Evolutionary conservation across 1,284 basidiomycete genomes (phyloP), one percentile per base, ranked within the genome.

Genomic region (Rhodotorula sp.): DNA sequence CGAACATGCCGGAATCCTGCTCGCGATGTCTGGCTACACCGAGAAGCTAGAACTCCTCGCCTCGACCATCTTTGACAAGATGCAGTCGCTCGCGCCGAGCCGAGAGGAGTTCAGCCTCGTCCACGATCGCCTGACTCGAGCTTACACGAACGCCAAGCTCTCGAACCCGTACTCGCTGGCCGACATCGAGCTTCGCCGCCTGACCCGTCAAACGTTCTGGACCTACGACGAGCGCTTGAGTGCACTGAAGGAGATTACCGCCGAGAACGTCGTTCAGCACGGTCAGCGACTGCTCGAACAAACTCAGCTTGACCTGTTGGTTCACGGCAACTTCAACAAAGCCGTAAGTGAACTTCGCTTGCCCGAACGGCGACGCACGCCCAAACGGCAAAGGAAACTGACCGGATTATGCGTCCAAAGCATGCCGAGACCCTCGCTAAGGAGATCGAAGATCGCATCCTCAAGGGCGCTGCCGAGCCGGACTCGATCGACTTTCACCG

Each of bases 31-130:
- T 60, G 95, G 95, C 3, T 99, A 97, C 83, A 97, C 93, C 78
- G 94, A 99, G 83, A 98, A 97, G 82, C 84, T 99, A 49, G 83
- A 87, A 8, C 86, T 91, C 0, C 86, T 99, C 47, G 86, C 89
- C 18, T 84, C 89, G 77, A 86, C 89, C 70, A 88, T 99, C 66
- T 80, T 98, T 58, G 4, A 89, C 73, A 88, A 88, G 78, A 83
- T 91, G 64, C 88, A 87, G 66, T 83, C 86, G 73, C 85, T 97
- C 52, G 85, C 88, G 76, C 82, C 86, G 23, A 86, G 68, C 18
- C 21, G n/a, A 5, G 63, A 89, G 64, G 85, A 92, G 68, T 87
- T 97, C 70, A 86, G 85, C 58, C 86, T 97, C 64, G 87, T 95
- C 80, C 91, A 90, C 79, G 93, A 97, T 81, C 87, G 91, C 81